These are phyloP conservation scores for Trametes pubescens DNA, from an alignment of 1,284 basidiomycete species.

Conservation along the genomic window DNA sequence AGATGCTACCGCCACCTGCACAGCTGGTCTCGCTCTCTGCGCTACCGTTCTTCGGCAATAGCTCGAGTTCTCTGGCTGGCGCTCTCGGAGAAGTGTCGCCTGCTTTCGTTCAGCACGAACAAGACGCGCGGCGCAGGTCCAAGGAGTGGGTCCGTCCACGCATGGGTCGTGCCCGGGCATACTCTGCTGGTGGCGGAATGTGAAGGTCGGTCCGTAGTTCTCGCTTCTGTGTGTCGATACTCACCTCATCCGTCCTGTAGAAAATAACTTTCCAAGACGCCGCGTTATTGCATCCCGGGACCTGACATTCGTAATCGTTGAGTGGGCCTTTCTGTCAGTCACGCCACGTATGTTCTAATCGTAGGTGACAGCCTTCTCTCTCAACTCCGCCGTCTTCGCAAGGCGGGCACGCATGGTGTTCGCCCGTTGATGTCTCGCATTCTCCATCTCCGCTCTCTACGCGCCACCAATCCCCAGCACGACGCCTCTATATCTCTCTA, in stretches of 20 bases:
- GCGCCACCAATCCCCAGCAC: constrained; percentile 7
- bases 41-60: constrained; percentile 10
- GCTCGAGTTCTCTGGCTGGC: constrained; percentile 32
- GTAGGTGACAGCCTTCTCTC: neutral
- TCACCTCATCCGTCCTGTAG: neutral
- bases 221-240: neutral
- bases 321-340: neutral
- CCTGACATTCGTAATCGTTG: neutral
- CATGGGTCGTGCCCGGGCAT: constrained; percentile 29
- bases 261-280: too few relatives aligned
- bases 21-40: neutral
- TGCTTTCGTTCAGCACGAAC: neutral
- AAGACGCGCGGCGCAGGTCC: constrained; percentile 10
- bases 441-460: constrained; percentile 11
- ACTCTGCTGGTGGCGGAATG: constrained; percentile 32
- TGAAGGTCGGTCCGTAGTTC: constrained; percentile 5
- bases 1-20: neutral
- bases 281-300: neutral
- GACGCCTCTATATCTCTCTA: neutral
- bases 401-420: neutral
- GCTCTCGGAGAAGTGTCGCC: constrained; percentile 20
- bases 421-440: constrained; percentile 1
- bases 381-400: neutral
- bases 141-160: constrained; percentile 28
- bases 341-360: neutral